Percentiles rank a stretch among this genome's conserved stretches.
Evolutionary conservation across 768 basidiomycete genomes (phyloP).

Genomic region (Boletus subcaerulescens): DNA sequence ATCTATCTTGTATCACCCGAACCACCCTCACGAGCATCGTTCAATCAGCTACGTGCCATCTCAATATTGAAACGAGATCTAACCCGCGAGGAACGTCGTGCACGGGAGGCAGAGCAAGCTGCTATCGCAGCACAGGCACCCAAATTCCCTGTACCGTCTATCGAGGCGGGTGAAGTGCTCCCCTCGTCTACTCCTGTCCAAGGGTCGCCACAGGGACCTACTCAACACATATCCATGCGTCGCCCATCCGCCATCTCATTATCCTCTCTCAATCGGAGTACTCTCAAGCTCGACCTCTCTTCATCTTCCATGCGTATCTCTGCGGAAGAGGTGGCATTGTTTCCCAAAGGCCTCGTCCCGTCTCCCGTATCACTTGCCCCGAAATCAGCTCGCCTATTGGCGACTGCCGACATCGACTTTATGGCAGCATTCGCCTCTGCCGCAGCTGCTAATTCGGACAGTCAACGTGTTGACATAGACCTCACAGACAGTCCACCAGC

Average conservation of each 20-base stretch:
- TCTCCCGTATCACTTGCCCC: slow-evolving; percentile 84
- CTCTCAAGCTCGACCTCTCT: slow-evolving; percentile 80
- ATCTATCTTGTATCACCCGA: background rate
- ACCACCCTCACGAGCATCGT: background rate
- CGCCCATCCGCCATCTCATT: slow-evolving; percentile 78
- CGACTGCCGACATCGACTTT: slow-evolving; percentile 56
- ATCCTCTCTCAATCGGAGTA: slow-evolving; percentile 72
- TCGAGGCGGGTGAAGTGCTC: slow-evolving; percentile 18
- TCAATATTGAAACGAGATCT: slow-evolving; percentile 70
- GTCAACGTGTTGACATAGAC: slow-evolving; percentile 50
- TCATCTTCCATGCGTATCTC: slow-evolving; percentile 59
- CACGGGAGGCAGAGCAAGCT: slow-evolving; percentile 42
- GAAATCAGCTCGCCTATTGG: slow-evolving; percentile 65
- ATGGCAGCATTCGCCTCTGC: slow-evolving; percentile 60
- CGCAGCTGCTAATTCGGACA: slow-evolving; percentile 33
- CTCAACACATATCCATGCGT: slow-evolving; percentile 38
- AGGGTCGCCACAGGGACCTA: slow-evolving; percentile 35
- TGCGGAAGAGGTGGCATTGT: slow-evolving; percentile 60
- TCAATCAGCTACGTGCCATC: slow-evolving; percentile 62
- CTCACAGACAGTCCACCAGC: slow-evolving; percentile 41
- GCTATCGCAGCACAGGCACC: slow-evolving; percentile 35
- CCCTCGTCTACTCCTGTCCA: slow-evolving; percentile 31
- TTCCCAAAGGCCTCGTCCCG: slow-evolving; percentile 54
- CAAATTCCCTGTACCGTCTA: slow-evolving; percentile 23
- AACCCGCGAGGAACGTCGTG: slow-evolving; percentile 54